A percentile compares a stretch with the other conserved stretches of the same genome.
phyloP scores from a whole-genome alignment of 2,329 filamentous ascomycete species.

The Aspergillus sp. region DNA sequence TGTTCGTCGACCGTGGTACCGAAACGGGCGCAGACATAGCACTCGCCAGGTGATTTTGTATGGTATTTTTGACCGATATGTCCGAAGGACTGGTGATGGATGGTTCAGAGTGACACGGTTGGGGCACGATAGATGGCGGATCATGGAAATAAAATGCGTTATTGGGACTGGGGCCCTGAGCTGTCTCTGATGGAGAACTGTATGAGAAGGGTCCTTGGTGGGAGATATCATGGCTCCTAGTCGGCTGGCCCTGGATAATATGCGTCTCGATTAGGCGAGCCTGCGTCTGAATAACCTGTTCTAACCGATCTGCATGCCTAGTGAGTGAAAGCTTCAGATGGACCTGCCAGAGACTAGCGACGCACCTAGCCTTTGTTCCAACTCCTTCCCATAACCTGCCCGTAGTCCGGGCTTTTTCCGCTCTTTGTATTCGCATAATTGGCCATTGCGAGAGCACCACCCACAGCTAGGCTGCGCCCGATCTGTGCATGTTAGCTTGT shows the following conservation, averaged over 20 bases:
- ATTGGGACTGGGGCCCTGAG: slow-evolving; percentile 58
- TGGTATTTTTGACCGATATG: slow-evolving; percentile 30
- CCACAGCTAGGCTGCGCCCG: slow-evolving; percentile 64
- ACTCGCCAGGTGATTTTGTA: slow-evolving; percentile 26
- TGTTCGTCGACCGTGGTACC: slow-evolving; percentile 28
- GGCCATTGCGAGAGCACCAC: slow-evolving; percentile 69
- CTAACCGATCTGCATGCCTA: slow-evolving; percentile 58
- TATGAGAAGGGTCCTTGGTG: slow-evolving; percentile 33
- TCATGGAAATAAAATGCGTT: slow-evolving; percentile 65
- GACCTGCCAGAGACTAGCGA: not conserved
- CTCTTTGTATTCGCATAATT: slow-evolving; percentile 68
- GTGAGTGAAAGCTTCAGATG: slow-evolving; percentile 6
- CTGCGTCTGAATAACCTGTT: slow-evolving; percentile 66
- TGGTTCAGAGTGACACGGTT: slow-evolving; percentile 49
- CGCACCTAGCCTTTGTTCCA: slow-evolving; percentile 66
- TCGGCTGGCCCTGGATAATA: slow-evolving; percentile 44
- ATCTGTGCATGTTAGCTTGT: slow-evolving; percentile 35
- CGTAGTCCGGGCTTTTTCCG: slow-evolving; percentile 68
- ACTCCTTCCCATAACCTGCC: slow-evolving; percentile 69
- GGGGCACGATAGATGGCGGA: slow-evolving; percentile 52
- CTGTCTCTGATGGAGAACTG: slow-evolving; percentile 53
- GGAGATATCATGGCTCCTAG: slow-evolving; percentile 28
- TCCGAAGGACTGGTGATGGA: slow-evolving; percentile 44
- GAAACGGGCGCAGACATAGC: slow-evolving; percentile 24
- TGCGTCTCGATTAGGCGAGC: slow-evolving; percentile 66